Base-by-base conservation (phyloP, 2,329 filamentous ascomycete species). In the Fusarium protoensiforme region DNA sequence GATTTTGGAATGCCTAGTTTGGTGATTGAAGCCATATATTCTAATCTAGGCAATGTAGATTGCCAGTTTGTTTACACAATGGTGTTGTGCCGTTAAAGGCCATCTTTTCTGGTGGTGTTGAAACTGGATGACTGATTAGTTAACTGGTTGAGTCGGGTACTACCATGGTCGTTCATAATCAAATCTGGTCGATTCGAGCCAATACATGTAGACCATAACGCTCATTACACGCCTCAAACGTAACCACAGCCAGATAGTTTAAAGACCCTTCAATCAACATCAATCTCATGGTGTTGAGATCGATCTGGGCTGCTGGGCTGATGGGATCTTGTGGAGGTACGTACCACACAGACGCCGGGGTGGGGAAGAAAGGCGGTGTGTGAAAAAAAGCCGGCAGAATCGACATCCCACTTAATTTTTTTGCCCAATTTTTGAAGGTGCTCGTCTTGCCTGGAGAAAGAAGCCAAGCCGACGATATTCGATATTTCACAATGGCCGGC, bases 401-500 rank as follows among this genome's bases (percentile, higher is more conserved):
- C 63, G 69, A 66, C 76, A 81, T 80, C 80, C 81, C 82, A 81
- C 82, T 79, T 80, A 77, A 79, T 81, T 83, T 83, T 83, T 83
- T 51, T 51, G 46, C 65, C 67, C 73, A 70, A 72, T 72, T 75
- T 73, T 74, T 59, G 48, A 65, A 71, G 48, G 7, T 62, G 61
- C 20, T 46, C 41, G 51, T 48, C 24, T 53, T 38, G 33, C 41
- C 39, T 29, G 59, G 64, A 41, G 60, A 65, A 62, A 67, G 56
- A 65, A 68, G 67, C 61, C 66, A 68, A 71, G 75, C 69, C 67
- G 58, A 65, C 27, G 69, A 61, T 64, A 63, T 61, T 41, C 65
- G 59, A 51, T 58, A 58, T 61, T 62, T 68, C 73, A 81, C 68
- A 77, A 89, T 89, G 87, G 87, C 86, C 64, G 87, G 87, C 69